phyloP scores from a whole-genome alignment of 768 basidiomycete genomes.

The Russula lepida region DNA sequence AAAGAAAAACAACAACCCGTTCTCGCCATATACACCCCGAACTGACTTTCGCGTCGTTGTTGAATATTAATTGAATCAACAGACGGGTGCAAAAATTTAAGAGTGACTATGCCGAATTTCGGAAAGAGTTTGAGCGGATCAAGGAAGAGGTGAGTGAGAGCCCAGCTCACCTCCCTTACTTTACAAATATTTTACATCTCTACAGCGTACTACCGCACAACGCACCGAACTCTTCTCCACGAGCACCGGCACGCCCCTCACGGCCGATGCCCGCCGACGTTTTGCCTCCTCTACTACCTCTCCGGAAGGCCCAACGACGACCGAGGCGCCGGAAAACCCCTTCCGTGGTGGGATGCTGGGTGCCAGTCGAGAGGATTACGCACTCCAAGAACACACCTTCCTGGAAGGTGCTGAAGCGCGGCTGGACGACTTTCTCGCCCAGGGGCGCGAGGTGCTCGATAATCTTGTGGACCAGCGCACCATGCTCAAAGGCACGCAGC shows the following conservation, averaged over 20 bases:
- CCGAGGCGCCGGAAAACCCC: constrained; percentile 66
- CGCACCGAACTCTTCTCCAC: constrained; percentile 58
- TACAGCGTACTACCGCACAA: constrained; percentile 49
- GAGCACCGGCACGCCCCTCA: constrained; percentile 22
- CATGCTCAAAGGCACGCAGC: constrained; percentile 91
- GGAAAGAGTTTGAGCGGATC: constrained; percentile 70
- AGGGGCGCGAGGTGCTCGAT: constrained; percentile 86
- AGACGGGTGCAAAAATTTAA: constrained; percentile 93
- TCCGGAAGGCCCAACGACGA: constrained; percentile 21
- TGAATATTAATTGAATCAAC: not conserved
- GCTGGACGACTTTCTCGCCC: constrained; percentile 86
- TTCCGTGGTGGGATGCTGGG: constrained; percentile 55
- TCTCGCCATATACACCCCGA: too few relatives aligned
- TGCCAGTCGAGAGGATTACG: constrained; percentile 62
- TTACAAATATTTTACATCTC: not conserved
- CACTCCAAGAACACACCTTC: constrained; percentile 84
- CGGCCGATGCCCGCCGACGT: constrained; percentile 49
- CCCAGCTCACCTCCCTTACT: not conserved
- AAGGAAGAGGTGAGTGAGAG: constrained; percentile 50
- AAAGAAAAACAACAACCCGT: not conserved
- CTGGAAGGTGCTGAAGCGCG: constrained; percentile 72
- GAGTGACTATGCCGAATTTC: constrained; percentile 75
- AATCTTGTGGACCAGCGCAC: constrained; percentile 89
- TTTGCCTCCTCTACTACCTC: constrained; percentile 32
- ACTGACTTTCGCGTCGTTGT: not conserved